A percentile compares a stretch with the other conserved stretches of the same genome.
Evolutionary conservation across 169 alveolate genomes (phyloP).

Genomic region (Cystoisospora suis): DNA sequence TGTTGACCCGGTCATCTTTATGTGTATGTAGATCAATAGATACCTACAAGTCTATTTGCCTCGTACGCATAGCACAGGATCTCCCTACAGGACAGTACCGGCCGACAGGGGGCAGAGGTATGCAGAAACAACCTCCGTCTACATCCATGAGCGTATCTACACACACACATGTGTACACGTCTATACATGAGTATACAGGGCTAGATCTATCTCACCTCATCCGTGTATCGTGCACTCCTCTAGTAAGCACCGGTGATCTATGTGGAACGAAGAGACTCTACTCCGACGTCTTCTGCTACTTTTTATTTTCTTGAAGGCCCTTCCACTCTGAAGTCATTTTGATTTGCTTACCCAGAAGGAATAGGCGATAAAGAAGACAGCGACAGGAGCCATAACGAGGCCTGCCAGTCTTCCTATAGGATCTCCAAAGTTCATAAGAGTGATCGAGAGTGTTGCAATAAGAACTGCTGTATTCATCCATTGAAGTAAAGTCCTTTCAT

Average conservation of each 20-base stretch:
- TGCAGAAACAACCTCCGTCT: not conserved
- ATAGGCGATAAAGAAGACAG: constrained; percentile 77
- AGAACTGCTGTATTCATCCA: constrained; percentile 82
- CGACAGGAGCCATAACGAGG: constrained; percentile 80
- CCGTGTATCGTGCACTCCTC: no score
- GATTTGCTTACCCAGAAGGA: constrained; percentile 69
- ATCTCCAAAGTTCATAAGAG: constrained; percentile 76
- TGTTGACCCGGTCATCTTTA: no score
- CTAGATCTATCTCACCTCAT: no score
- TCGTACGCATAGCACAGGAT: no score
- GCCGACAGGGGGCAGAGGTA: no score
- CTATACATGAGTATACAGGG: not conserved
- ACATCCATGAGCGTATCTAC: not conserved
- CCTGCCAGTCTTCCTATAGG: constrained; percentile 77
- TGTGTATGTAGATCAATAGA: not conserved
- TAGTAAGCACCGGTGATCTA: no score
- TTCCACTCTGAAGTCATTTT: no score
- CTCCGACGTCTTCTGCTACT: not conserved
- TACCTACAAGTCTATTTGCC: no score
- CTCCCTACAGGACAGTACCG: no score
- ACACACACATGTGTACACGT: not conserved
- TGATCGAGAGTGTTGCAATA: constrained; percentile 76
- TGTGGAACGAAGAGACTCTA: not conserved
- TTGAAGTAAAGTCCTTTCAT: constrained; percentile 78
- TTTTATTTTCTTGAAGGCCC: no score